A percentile compares a stretch with the other conserved stretches of the same genome.
Conservation (phyloP, 148 eudicot genomes). For the Oxyria digyna region DNA sequence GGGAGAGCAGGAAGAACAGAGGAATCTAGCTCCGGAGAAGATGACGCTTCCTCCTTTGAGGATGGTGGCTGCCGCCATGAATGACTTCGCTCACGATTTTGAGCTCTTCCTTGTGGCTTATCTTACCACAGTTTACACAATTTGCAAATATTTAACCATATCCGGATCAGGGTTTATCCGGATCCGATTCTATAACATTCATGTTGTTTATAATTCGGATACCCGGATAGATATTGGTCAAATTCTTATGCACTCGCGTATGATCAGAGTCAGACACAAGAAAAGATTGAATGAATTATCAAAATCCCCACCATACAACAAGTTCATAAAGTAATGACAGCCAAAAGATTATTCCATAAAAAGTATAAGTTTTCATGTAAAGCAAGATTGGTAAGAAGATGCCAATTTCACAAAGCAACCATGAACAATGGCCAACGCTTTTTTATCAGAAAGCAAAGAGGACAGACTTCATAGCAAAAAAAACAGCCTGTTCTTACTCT, state of each 20-base stretch:
- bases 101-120: constrained; percentile 2
- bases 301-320: background rate
- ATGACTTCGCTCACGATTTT: constrained; percentile 1
- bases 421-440: background rate
- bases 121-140: background rate
- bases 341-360: background rate
- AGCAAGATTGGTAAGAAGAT: background rate
- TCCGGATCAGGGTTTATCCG: background rate
- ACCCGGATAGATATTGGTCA: background rate
- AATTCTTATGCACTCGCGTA: background rate
- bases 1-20: constrained; percentile 5
- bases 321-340: background rate
- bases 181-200: background rate
- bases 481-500: constrained; percentile 34
- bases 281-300: background rate
- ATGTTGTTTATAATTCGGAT: no score
- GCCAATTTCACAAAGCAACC: background rate
- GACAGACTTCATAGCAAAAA: no score
- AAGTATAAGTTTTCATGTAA: background rate
- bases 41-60: constrained; percentile 20
- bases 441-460: no score
- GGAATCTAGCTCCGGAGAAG: constrained; percentile 10
- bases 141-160: background rate
- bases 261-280: background rate
- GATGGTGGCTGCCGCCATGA: constrained; percentile 18